Evolutionary conservation across 495 filamentous ascomycete species (phyloP), one percentile per base, ranked within the genome.

Genomic region (Aspergillus coremiiformis): DNA sequence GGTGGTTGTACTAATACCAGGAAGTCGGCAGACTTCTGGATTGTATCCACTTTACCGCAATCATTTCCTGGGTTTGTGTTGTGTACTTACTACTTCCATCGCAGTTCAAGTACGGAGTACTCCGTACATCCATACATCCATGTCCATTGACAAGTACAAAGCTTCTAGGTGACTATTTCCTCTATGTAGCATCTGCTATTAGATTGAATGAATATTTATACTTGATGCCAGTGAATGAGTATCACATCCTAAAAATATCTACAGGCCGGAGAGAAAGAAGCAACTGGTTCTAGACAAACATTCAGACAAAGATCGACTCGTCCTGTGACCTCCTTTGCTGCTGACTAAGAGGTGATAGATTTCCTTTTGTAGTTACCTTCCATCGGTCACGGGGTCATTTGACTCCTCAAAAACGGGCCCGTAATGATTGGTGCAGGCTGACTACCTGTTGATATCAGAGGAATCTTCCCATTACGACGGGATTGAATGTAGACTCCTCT

Each of bases 251-350:
- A 47, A 47, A 47, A 47, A 35, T 47, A 47, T 47, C 44, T 15
- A 47, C n/a, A 17, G 9, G 8, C n/a, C 4, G 29, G 33, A 33
- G 19, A 30, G 21, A 39, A 54, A 33, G 35, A 43, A 49, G 35
- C 41, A 49, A 58, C 41, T 55, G 52, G 54, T 54, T 58, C 59
- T 55, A 59, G 59, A 62, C 59, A 62, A 57, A 50, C 46, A 41
- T 50, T 21, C 42, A 55, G 35, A 39, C 39, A 44, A 53, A 53
- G 59, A 59, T 62, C 59, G 52, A 32, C 59, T 43, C n/a, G 51
- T 58, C 59, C 59, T 62, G 59, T 62, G 59, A 62, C 59, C 59
- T 51, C 44, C 47, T 51, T 37, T 0, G 5, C 29, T 4, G 54
- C 55, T 61, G 59, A 61, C 59, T 61, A 61, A 61, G 48, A 35